Conservation (phyloP, 371 early-diverging fungal species). For the Syncephalastrum sp. region DNA sequence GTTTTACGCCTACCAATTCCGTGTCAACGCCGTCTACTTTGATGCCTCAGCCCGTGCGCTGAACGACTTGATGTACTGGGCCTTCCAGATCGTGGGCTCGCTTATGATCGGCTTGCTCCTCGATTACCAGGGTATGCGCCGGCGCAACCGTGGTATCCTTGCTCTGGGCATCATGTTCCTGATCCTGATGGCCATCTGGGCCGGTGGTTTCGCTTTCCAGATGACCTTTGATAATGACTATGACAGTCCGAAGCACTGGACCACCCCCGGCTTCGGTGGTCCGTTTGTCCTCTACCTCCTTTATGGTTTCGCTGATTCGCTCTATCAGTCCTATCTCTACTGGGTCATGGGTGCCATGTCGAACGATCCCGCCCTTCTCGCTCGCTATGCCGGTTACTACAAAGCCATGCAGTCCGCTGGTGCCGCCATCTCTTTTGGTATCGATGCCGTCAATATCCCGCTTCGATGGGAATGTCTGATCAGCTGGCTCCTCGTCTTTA, state of each 20-base stretch:
- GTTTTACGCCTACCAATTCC: slow-evolving; percentile 69
- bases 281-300: slow-evolving; percentile 61
- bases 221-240: slow-evolving; percentile 33
- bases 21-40: slow-evolving; percentile 46
- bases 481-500: slow-evolving; percentile 19
- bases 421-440: slow-evolving; percentile 35
- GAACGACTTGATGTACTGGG: slow-evolving; percentile 70
- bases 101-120: slow-evolving; percentile 50
- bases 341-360: slow-evolving; percentile 77
- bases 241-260: slow-evolving; percentile 19
- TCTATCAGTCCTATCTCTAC: slow-evolving; percentile 69
- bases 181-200: slow-evolving; percentile 56
- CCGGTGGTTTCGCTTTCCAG: slow-evolving; percentile 58
- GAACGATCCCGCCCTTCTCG: slow-evolving; percentile 62
- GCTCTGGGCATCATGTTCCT: slow-evolving; percentile 47
- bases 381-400: slow-evolving; percentile 74
- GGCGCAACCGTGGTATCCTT: slow-evolving; percentile 51
- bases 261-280: slow-evolving; percentile 31
- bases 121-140: slow-evolving; percentile 41
- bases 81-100: slow-evolving; percentile 63
- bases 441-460: slow-evolving; percentile 27
- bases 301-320: slow-evolving; percentile 66
- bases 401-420: slow-evolving; percentile 59
- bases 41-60: slow-evolving; percentile 56
- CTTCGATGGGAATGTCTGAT: slow-evolving; percentile 25